These are phyloP conservation scores for Phylloporus scabripes DNA, from an alignment of 768 basidiomycete genomes.

Conservation along the genomic window DNA sequence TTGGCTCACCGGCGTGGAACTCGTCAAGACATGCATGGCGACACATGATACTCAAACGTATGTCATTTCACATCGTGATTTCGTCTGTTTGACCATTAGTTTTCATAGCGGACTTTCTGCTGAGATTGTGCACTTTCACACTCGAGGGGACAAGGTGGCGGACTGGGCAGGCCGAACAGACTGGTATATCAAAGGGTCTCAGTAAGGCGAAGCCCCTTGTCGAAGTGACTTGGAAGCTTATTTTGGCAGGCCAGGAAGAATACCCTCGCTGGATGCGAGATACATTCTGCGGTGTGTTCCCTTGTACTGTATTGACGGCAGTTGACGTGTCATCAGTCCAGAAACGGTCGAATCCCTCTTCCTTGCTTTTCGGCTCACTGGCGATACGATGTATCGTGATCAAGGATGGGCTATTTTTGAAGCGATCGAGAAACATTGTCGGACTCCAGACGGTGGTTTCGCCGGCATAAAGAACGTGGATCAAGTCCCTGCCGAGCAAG, in stretches of 20 bases:
- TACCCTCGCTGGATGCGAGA: slow-evolving; percentile 68
- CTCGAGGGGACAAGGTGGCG: slow-evolving; percentile 50
- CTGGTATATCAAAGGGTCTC: slow-evolving; percentile 89
- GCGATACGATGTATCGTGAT: slow-evolving; percentile 72
- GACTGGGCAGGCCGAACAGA: slow-evolving; percentile 42
- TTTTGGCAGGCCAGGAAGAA: slow-evolving; percentile 19
- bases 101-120: slow-evolving; percentile 69
- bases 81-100: not conserved
- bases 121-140: slow-evolving; percentile 84
- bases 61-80: too few species aligned
- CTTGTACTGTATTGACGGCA: not conserved
- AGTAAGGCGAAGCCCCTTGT: slow-evolving; percentile 35
- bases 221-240: not conserved
- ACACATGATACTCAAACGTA: slow-evolving; percentile 83
- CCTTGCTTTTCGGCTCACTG: slow-evolving; percentile 85
- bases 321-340: slow-evolving; percentile 43
- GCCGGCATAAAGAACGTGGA: slow-evolving; percentile 84
- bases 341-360: slow-evolving; percentile 95
- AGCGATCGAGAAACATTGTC: slow-evolving; percentile 80
- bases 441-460: slow-evolving; percentile 74
- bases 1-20: slow-evolving; percentile 74
- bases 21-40: slow-evolving; percentile 83
- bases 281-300: slow-evolving; percentile 79
- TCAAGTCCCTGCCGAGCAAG: slow-evolving; percentile 54
- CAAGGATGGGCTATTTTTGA: slow-evolving; percentile 88